Base-by-base conservation (phyloP, 2,329 filamentous ascomycete species). In the Leptographium lundbergii region DNA sequence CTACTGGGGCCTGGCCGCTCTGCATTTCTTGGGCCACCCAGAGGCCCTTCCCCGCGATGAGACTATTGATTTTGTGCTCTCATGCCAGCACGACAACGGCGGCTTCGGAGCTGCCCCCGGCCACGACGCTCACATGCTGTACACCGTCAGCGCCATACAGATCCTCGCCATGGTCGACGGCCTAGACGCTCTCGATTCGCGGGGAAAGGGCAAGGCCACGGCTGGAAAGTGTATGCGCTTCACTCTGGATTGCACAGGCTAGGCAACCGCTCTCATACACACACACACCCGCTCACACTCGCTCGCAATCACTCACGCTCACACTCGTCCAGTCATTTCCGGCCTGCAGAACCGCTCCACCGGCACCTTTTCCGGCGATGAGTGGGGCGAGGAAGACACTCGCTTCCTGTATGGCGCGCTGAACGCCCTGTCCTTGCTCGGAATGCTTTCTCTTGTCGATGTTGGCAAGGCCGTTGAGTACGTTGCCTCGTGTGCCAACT, bases 381-480 rank as follows among this genome's bases (percentile, higher is more conserved):
- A 95, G 71, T 99, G 91, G 91, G 94, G 94, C 36, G 94, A 99
- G 72, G 86, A 88, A 63, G 94, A 99, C 72, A 97, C 94, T 0
- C 85, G 94, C 27, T 99, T 99, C 69, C 78, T 99, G 13, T 97
- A 95, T 69, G 88, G 87, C 42, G 91, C 90, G 9, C 78, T 99
- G 59, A 95, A 95, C 69, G 89, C 90, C 0, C 78, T 99, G 19
- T 96, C 92, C 0, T 81, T 99, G 11, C 79, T 99, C 22, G 81
- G 82, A 6, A 77, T 91, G 42, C 74, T 95, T 55, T 74, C 85
- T 54, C 71, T 91, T 3, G 81, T 95, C 62, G 81, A 99, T 67
- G 80, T 96, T 6, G 77, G 87, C 60, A 89, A 87, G 69, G 91
- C 91, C 0, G 87, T 95, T 10, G 75, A 81, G 6, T 85, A 96